These are phyloP conservation scores for Zygosaccharomyces bisporus DNA, from an alignment of 805 yeast genomes.

Conservation along the genomic window DNA sequence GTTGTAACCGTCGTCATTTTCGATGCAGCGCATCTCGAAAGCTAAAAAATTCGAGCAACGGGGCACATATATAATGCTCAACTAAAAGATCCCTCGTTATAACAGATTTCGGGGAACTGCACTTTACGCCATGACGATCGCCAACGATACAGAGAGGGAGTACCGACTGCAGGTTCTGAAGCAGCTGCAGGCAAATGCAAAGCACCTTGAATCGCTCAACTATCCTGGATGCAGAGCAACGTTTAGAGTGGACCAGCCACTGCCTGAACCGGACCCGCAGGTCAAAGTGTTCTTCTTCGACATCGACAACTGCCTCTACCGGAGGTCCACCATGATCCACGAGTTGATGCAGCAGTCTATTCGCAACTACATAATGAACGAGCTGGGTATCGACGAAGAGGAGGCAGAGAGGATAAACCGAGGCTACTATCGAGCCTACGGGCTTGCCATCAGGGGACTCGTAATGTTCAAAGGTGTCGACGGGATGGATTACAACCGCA, in stretches of 20 bases:
- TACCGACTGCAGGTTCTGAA: constrained; percentile 23
- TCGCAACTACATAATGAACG: constrained; percentile 70
- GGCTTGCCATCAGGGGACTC: constrained; percentile 89
- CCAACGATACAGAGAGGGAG: constrained; percentile 12
- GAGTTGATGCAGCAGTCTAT: constrained; percentile 86
- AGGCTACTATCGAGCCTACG: constrained; percentile 79
- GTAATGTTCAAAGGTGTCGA: constrained; percentile 62
- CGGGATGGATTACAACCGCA: constrained; percentile 80
- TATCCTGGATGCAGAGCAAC: constrained; percentile 37
- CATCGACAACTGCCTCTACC: constrained; percentile 88
- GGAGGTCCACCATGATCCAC: constrained; percentile 68
- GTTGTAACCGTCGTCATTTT: neutral
- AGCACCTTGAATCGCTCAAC: constrained; percentile 33
- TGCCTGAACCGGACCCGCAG: constrained; percentile 31
- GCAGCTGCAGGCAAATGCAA: constrained; percentile 31
- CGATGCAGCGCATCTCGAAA: neutral
- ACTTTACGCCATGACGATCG: constrained; percentile 16
- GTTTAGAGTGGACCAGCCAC: constrained; percentile 28
- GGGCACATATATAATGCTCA: neutral
- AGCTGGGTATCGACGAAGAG: constrained; percentile 57
- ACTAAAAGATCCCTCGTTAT: neutral
- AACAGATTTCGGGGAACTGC: neutral
- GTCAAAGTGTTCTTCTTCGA: constrained; percentile 69
- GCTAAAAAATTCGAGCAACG: neutral
- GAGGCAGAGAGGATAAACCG: constrained; percentile 71